Evolutionary conservation across 371 early-diverging fungal genomes (phyloP), one percentile per base, ranked within the genome.

Genomic region (Circinella minor): DNA sequence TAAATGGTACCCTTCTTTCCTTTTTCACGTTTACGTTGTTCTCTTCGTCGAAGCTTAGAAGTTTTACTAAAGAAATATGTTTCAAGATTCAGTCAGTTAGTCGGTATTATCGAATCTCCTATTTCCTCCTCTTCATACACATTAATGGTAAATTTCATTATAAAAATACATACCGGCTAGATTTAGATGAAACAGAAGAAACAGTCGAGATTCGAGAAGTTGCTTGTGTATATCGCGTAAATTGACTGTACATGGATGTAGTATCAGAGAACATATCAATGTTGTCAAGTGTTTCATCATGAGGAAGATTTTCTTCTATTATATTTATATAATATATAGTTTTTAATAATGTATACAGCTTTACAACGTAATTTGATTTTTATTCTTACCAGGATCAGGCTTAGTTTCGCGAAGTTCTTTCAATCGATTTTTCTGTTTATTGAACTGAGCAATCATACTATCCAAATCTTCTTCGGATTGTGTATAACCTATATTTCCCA

Each of bases 191-290:
- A 6, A 82, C 80, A 36, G 84, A 78, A 14, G 89, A 86, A 7
- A 83, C 80, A 36, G 83, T 82, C 1, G 89, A 85, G 17, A 87
- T 74, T 36, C 87, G 80, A 11, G 92, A 85, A 38, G 88, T 83
- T 8, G 89, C 88, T 14, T 77, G 71, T 17, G 94, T 94, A 69
- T 91, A 90, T 46, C 90, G 88, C 62, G 93, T 93, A 73, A 93
- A 92, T 62, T 91, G 90, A 72, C 94, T 95, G 55, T 91, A 92
- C 94, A 95, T 94, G 14, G 95, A 94, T 1, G 95, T 92, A 1
- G 97, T 95, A 71, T 96, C 96, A 0, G 95, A 95, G 83, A 95
- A 91, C 86, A 95, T 89, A 71, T 98, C 98, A n/a, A 96, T 87
- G 71, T 93, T 91, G 69, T 95, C 95, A 36, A 90, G 69, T 39